These are phyloP conservation scores for Trichoderma polysporum DNA, from an alignment of 2,329 filamentous ascomycete species.

Conservation along the genomic window DNA sequence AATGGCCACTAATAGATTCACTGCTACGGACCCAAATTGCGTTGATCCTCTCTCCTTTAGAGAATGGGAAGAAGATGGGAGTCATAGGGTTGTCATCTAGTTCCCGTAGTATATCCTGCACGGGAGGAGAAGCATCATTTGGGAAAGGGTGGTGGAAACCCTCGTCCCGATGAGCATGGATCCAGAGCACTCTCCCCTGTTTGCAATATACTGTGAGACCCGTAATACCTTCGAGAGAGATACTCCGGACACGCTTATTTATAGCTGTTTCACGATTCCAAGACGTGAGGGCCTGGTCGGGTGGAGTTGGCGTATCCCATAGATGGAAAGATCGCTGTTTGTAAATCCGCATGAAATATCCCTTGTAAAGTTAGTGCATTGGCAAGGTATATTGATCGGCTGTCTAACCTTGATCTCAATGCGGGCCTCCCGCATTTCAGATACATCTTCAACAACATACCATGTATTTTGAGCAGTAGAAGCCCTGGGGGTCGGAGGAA, in stretches of 20 bases:
- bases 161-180: background rate
- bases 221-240: background rate
- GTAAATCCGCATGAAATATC: background rate
- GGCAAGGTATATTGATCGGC: background rate
- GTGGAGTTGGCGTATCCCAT: background rate
- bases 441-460: background rate
- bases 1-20: too few species aligned
- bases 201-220: background rate
- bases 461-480: background rate
- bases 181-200: background rate
- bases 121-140: background rate
- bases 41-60: background rate
- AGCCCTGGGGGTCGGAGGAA: background rate
- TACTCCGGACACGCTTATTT: background rate
- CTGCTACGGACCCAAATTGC: background rate
- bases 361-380: background rate
- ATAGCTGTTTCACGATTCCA: background rate
- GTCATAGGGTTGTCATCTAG: background rate
- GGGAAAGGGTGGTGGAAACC: too few species aligned
- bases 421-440: background rate
- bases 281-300: background rate
- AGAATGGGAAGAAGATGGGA: background rate
- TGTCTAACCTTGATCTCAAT: background rate
- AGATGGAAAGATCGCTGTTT: background rate
- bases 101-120: background rate